Conservation (phyloP, 768 basidiomycete species). For the Termitomyces sp. region DNA sequence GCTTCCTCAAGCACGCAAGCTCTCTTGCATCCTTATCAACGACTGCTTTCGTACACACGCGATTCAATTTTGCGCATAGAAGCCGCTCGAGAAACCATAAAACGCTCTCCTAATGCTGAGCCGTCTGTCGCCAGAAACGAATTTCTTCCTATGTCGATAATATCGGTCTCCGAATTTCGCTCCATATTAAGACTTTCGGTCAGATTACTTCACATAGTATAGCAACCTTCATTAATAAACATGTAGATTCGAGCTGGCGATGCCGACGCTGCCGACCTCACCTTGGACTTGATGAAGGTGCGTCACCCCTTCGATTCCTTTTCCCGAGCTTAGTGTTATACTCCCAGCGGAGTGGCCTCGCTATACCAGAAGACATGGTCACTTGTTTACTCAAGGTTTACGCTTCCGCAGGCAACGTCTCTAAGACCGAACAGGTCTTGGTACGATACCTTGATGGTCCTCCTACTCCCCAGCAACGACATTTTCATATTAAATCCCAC, state of each 20-base stretch:
- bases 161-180: slow-evolving; percentile 51
- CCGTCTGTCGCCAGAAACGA: slow-evolving; percentile 12
- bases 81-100: slow-evolving; percentile 19
- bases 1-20: slow-evolving; percentile 1
- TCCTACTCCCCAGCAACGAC: slow-evolving; percentile 56
- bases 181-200: slow-evolving; percentile 52
- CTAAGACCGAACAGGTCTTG: slow-evolving; percentile 43
- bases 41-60: slow-evolving; percentile 31
- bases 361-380: slow-evolving; percentile 39
- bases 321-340: background rate
- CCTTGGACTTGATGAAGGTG: slow-evolving; percentile 56
- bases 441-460: slow-evolving; percentile 33
- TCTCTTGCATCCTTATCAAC: slow-evolving; percentile 21
- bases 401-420: slow-evolving; percentile 41
- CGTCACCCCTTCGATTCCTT: background rate
- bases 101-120: slow-evolving; percentile 9
- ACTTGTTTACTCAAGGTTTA: slow-evolving; percentile 48
- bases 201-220: slow-evolving; percentile 17
- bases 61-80: slow-evolving; percentile 32
- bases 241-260: slow-evolving; percentile 48
- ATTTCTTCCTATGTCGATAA: slow-evolving; percentile 38
- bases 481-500: slow-evolving; percentile 71
- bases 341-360: slow-evolving; percentile 37
- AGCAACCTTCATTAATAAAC: slow-evolving; percentile 2
- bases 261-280: slow-evolving; percentile 40